phyloP scores from a whole-genome alignment of 2,329 filamentous ascomycete genomes.

The Trichoderma brevicompactum region DNA sequence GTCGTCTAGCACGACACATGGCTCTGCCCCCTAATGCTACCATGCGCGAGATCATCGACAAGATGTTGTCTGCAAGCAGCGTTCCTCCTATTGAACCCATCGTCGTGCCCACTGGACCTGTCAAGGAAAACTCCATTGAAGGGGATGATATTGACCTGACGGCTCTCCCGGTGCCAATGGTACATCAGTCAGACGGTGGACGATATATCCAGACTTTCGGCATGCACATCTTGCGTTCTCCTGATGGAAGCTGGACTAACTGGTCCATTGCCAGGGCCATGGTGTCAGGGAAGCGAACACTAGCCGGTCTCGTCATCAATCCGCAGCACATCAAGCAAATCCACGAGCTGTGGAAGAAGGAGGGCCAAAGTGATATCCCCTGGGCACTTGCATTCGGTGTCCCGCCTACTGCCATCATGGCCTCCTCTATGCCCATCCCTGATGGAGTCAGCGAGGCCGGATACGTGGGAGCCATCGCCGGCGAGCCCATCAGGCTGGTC shows the following conservation, averaged over 20 bases:
- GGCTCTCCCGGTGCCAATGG: background rate
- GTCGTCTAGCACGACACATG: conserved; percentile 49
- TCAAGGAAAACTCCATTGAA: conserved; percentile 14
- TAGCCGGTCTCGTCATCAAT: conserved; percentile 49
- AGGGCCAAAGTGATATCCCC: conserved; percentile 48
- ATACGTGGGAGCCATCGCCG: conserved; percentile 54
- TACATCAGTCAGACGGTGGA: conserved; percentile 8
- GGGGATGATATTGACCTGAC: conserved; percentile 10
- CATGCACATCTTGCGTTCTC: background rate
- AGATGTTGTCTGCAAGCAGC: conserved; percentile 40
- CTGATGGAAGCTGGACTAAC: conserved; percentile 13
- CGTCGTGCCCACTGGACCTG: background rate
- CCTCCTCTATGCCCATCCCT: conserved; percentile 53
- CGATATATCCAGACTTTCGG: conserved; percentile 1
- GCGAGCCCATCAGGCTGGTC: conserved; percentile 50
- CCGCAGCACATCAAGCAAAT: conserved; percentile 54
- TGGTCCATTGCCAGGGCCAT: conserved; percentile 53
- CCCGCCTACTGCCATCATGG: conserved; percentile 55
- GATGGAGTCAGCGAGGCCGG: conserved; percentile 53
- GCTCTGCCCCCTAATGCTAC: conserved; percentile 46
- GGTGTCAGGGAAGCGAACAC: conserved; percentile 49
- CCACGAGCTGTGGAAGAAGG: conserved; percentile 51
- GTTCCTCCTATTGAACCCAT: background rate
- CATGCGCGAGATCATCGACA: conserved; percentile 45
- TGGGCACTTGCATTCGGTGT: conserved; percentile 55